Evolutionary conservation across 2,329 filamentous ascomycete species (phyloP).

Genomic region (Arachnomyces sp.): DNA sequence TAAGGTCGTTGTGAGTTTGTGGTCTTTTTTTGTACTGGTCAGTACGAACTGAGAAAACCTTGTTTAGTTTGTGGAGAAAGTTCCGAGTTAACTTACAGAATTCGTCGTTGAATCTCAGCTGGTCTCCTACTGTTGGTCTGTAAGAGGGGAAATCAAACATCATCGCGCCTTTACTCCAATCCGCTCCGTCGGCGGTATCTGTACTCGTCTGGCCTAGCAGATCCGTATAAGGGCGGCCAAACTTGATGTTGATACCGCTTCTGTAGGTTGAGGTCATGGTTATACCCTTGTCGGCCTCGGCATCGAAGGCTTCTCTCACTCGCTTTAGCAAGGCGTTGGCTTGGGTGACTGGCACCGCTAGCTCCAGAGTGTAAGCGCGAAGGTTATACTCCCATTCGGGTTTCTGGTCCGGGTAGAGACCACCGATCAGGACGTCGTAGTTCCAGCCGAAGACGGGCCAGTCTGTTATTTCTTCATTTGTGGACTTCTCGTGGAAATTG

Average conservation of each 20-base stretch:
- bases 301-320: conserved; percentile 44
- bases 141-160: conserved; percentile 50
- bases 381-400: conserved; percentile 47
- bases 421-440: conserved; percentile 48
- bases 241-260: conserved; percentile 48
- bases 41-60: too few relatives aligned
- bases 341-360: conserved; percentile 45
- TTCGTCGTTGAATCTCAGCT: conserved; percentile 43
- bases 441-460: conserved; percentile 50
- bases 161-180: conserved; percentile 45
- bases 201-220: conserved; percentile 45
- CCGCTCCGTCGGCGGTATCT: conserved; percentile 41
- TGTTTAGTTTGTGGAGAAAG: too few relatives aligned
- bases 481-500: conserved; percentile 48
- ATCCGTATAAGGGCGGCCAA: conserved; percentile 44
- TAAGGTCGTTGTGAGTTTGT: conserved; percentile 39
- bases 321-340: conserved; percentile 45
- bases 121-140: conserved; percentile 39
- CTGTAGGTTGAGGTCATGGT: conserved; percentile 47
- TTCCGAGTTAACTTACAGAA: conserved; percentile 33
- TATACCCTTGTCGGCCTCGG: conserved; percentile 35
- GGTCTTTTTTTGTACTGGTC: too few relatives aligned
- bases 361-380: conserved; percentile 44
- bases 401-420: conserved; percentile 41
- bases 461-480: conserved; percentile 33